Percentiles rank a stretch among this genome's conserved stretches.
phyloP scores from a whole-genome alignment of 306 rosid genomes.

The Lotus japonicus region DNA sequence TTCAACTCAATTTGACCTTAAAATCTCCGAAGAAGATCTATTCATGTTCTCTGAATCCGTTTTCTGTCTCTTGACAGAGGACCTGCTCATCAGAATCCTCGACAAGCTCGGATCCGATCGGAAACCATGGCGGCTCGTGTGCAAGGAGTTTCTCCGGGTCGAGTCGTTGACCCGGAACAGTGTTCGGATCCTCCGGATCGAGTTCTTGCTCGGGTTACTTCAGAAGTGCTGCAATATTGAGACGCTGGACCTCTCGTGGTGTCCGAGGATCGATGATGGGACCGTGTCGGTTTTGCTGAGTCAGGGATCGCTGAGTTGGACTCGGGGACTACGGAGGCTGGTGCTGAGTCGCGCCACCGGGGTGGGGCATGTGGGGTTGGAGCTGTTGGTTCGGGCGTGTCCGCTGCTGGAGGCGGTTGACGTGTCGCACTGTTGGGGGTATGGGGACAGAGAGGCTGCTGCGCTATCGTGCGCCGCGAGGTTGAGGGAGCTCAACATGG shows the following conservation, averaged over 20 bases:
- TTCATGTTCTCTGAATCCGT: conserved; percentile 24
- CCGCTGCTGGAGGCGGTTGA: conserved; percentile 42
- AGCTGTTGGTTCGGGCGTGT: conserved; percentile 34
- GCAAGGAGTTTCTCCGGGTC: conserved; percentile 49
- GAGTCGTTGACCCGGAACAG: conserved; percentile 30
- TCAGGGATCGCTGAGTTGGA: conserved; percentile 35
- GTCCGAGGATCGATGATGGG: conserved; percentile 49
- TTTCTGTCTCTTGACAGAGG: conserved; percentile 40
- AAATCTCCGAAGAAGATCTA: background rate
- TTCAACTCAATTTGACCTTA: background rate
- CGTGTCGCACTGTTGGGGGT: conserved; percentile 46
- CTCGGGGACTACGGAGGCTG: conserved; percentile 28
- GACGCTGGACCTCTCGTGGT: conserved; percentile 40
- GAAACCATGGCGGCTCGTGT: conserved; percentile 44
- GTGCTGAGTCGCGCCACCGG: conserved; percentile 51
- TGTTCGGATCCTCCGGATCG: conserved; percentile 44
- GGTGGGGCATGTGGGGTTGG: conserved; percentile 42
- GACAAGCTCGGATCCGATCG: conserved; percentile 26
- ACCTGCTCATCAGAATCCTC: conserved; percentile 33
- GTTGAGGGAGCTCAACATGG: conserved; percentile 52
- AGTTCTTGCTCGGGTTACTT: conserved; percentile 33
- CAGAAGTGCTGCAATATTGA: conserved; percentile 32
- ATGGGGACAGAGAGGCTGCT: conserved; percentile 57
- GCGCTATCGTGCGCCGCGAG: conserved; percentile 36
- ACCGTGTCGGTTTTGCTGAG: conserved; percentile 29